A percentile compares a stretch with the other conserved stretches of the same genome.
These are phyloP conservation scores for Botrytis medusae DNA, from an alignment of 2,329 filamentous ascomycete species.

Conservation along the genomic window DNA sequence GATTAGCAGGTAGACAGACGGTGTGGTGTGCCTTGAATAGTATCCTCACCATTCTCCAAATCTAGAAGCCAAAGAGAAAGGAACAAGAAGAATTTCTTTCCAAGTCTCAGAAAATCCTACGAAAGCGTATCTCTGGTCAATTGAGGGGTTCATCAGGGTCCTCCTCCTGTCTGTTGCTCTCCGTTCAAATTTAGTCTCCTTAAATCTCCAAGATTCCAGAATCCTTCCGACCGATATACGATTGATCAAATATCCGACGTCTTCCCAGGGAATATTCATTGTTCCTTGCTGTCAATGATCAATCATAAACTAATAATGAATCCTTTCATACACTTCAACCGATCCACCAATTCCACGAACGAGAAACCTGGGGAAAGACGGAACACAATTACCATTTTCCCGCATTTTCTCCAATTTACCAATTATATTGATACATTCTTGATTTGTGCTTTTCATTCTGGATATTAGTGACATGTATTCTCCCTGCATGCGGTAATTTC, in stretches of 20 bases:
- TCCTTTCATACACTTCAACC: not conserved
- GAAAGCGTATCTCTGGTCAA: not conserved
- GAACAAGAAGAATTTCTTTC: not conserved
- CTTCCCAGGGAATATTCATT: not conserved
- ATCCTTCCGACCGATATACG: not conserved
- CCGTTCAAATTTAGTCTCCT: not conserved
- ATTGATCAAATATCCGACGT: not conserved
- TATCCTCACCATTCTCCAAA: not conserved
- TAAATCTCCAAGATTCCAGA: not conserved
- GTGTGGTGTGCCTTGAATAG: not conserved
- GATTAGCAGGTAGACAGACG: not conserved
- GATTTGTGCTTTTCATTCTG: not conserved
- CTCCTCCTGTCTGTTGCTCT: not conserved
- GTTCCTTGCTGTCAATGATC: not conserved
- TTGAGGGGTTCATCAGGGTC: not conserved
- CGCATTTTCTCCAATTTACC: too few relatives aligned
- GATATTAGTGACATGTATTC: not conserved
- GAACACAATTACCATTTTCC: not conserved
- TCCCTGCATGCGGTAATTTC: not conserved
- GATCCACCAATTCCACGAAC: not conserved
- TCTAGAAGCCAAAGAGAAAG: not conserved
- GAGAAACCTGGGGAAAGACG: slow-evolving; percentile 8
- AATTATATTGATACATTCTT: not conserved
- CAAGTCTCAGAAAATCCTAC: not conserved
- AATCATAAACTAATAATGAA: not conserved